Base-by-base conservation (phyloP, 768 basidiomycete genomes). In the Podaxis mareebaensis region DNA sequence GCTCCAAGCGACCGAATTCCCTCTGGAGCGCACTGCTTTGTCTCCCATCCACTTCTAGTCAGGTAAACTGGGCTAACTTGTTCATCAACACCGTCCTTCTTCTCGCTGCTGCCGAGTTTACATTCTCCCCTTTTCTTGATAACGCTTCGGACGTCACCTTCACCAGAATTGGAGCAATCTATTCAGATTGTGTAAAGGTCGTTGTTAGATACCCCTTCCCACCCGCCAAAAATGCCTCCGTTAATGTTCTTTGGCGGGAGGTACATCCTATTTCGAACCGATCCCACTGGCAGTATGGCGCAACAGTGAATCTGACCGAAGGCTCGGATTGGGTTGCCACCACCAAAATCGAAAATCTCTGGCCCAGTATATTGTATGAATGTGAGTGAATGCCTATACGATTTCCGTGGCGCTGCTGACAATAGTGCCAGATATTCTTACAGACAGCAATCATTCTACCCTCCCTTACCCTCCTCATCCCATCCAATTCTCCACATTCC, bases 291-390 rank as follows among this genome's bases (percentile, higher is more conserved):
- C 79, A 76, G 56, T 77, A 78, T 39, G 89, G 89, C 2, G 88
- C 88, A 3, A 20, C 70, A 15, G 67, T 89, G 22, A 73, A 72
- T 36, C 75, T 88, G 52, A 69, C 70, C 1, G 69, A 73, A 28
- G 77, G 80, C 7, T 69, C 72, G 28, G 89, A 91, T 69, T 91
- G 86, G 86, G 82, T 85, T 13, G 76, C 76, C 53, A 85, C 85
- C 6, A 80, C 81, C 46, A 78, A 75, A 58, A 66, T 93, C 24
- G 68, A 72, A 17, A 81, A 82, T n/a, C 82, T 93, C 6, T 89
- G 85, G 85, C 89, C 91, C 0, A 79, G 76, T 58, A 91, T 88
- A 1, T 68, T 76, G 8, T 93, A 93, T 66, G 86, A 92, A 79
- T 92, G 89, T 89, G 51, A 66, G 84, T 75, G 24, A 4, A 52